Conservation (phyloP, 805 yeast genomes). For the Sugiyamaella lignohabitans region DNA sequence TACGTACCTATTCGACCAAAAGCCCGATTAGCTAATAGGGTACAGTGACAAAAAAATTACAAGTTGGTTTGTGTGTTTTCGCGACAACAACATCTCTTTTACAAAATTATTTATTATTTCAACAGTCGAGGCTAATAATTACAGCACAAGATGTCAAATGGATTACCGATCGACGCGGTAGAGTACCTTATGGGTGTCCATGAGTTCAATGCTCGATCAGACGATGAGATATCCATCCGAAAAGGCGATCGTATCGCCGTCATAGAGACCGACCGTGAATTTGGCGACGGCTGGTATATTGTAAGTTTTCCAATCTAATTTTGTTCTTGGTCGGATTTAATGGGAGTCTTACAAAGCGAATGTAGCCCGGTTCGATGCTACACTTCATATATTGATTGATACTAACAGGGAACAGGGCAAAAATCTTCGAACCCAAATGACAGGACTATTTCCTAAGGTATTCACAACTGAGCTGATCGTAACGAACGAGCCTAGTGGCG, state of each 20-base stretch:
- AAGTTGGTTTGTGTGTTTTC: no score
- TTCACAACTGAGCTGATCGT: conserved; percentile 54
- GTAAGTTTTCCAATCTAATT: conserved; percentile 22
- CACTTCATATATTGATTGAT: neutral
- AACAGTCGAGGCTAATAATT: no score
- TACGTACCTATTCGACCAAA: no score
- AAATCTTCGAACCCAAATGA: conserved; percentile 61
- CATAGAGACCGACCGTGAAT: conserved; percentile 86
- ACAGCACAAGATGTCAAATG: no score
- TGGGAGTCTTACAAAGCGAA: neutral
- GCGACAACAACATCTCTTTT: no score
- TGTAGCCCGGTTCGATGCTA: neutral
- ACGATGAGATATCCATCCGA: conserved; percentile 76
- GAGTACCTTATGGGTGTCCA: conserved; percentile 43
- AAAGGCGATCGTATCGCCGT: conserved; percentile 86
- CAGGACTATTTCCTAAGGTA: conserved; percentile 86
- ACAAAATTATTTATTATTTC: no score
- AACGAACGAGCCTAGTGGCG: conserved; percentile 7
- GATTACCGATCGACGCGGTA: neutral
- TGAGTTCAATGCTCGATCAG: conserved; percentile 79
- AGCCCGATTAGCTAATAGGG: no score
- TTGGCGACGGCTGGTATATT: conserved; percentile 95
- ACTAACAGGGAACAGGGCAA: conserved; percentile 55
- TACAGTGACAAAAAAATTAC: no score
- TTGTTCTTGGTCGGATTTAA: neutral